Percentiles rank a stretch among this genome's conserved stretches.
These are phyloP conservation scores for Paecilomyces sp. DNA, from an alignment of 2,329 filamentous ascomycete species.

Conservation along the genomic window DNA sequence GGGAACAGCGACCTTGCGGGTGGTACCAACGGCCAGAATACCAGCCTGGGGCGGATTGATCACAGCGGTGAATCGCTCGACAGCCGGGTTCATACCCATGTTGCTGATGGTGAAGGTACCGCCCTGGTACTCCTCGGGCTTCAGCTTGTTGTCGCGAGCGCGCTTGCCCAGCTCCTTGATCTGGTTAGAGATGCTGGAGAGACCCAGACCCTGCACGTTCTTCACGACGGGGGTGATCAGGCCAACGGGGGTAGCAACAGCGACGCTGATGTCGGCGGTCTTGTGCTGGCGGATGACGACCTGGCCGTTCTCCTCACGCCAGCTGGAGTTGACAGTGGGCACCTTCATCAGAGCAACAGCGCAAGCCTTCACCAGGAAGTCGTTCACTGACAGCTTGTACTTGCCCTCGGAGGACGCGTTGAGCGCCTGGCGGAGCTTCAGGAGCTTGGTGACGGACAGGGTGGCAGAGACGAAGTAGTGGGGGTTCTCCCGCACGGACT, in stretches of 20 bases:
- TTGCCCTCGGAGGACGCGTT: slow-evolving; percentile 83
- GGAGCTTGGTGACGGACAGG: slow-evolving; percentile 87
- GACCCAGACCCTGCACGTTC: slow-evolving; percentile 76
- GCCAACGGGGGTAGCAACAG: slow-evolving; percentile 84
- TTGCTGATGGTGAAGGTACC: slow-evolving; percentile 99
- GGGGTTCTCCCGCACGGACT: slow-evolving; percentile 89
- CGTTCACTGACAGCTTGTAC: slow-evolving; percentile 99
- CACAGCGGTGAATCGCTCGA: slow-evolving; percentile 95
- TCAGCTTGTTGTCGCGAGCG: slow-evolving; percentile 93
- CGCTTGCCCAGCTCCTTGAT: slow-evolving; percentile 97
- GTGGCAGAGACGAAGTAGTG: slow-evolving; percentile 95
- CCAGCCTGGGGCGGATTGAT: slow-evolving; percentile 98
- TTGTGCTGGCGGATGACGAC: slow-evolving; percentile 84
- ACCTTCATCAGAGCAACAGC: slow-evolving; percentile 86
- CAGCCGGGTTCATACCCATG: slow-evolving; percentile 98
- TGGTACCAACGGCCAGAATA: slow-evolving; percentile 91
- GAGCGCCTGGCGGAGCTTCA: slow-evolving; percentile 90
- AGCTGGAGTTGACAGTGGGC: slow-evolving; percentile 90
- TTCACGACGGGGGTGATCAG: slow-evolving; percentile 98
- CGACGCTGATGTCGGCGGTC: slow-evolving; percentile 89
- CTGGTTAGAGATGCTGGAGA: slow-evolving; percentile 77
- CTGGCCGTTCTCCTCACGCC: slow-evolving; percentile 70
- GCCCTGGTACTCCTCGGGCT: slow-evolving; percentile 98
- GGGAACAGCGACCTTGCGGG: slow-evolving; percentile 88
- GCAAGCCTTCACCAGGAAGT: slow-evolving; percentile 97